Conservation (phyloP, 441 rosid species). For the Aquilaria agallochum region DNA sequence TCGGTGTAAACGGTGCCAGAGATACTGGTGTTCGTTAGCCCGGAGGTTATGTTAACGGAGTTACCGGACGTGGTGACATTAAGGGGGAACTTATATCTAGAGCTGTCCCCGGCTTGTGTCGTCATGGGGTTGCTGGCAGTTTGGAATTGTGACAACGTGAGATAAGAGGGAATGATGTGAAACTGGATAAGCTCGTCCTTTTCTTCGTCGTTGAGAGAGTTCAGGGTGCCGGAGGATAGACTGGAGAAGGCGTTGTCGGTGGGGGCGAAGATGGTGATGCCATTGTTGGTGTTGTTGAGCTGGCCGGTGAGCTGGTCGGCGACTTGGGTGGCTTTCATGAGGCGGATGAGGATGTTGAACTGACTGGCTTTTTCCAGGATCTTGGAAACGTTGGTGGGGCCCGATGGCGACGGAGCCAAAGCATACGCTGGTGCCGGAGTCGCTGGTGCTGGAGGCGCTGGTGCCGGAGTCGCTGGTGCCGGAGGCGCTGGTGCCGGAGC, state of each 20-base stretch:
- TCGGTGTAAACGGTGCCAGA: slow-evolving; percentile 71
- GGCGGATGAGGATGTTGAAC: slow-evolving; percentile 59
- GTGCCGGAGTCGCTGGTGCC: too few species aligned
- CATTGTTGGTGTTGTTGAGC: slow-evolving; percentile 78
- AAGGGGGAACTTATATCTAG: slow-evolving; percentile 51
- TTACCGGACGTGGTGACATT: slow-evolving; percentile 68
- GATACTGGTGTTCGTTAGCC: slow-evolving; percentile 70
- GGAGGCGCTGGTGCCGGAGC: slow-evolving; percentile 41
- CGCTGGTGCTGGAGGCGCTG: too few species aligned
- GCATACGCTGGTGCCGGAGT: neutral
- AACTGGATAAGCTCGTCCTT: slow-evolving; percentile 70
- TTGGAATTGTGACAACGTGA: slow-evolving; percentile 63
- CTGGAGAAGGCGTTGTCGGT: slow-evolving; percentile 55
- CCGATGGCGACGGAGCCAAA: slow-evolving; percentile 52
- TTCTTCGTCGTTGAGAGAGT: slow-evolving; percentile 54
- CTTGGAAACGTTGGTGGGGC: slow-evolving; percentile 63
- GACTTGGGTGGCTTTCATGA: slow-evolving; percentile 61
- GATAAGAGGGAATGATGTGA: slow-evolving; percentile 61
- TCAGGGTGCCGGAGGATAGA: slow-evolving; percentile 68
- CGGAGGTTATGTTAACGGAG: slow-evolving; percentile 65
- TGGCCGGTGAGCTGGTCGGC: slow-evolving; percentile 53
- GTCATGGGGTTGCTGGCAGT: slow-evolving; percentile 77
- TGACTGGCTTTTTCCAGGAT: slow-evolving; percentile 79
- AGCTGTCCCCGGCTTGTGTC: slow-evolving; percentile 80
- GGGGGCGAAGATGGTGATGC: slow-evolving; percentile 83